These are phyloP conservation scores for Starmerella sp. DNA, from an alignment of 805 yeast genomes.

Conservation along the genomic window DNA sequence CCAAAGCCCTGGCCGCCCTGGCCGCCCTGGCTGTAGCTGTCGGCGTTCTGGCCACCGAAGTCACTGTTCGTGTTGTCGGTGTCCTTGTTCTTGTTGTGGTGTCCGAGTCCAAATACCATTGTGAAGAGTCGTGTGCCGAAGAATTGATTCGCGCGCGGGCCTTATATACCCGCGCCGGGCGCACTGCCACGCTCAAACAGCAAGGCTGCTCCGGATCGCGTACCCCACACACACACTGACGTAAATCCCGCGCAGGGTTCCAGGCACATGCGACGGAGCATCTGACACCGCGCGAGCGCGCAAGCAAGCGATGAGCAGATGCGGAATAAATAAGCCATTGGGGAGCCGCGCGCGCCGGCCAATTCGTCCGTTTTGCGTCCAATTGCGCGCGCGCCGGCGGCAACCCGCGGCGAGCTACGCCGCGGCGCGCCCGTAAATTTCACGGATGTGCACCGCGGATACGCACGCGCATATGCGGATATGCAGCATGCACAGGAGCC, in stretches of 20 bases:
- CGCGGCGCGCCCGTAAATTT: too few relatives aligned
- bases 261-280: neutral
- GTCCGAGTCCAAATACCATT: slow-evolving; percentile 10
- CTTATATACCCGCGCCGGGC: neutral
- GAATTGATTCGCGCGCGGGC: neutral
- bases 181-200: neutral
- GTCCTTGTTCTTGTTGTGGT: slow-evolving; percentile 2
- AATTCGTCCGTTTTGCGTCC: too few relatives aligned
- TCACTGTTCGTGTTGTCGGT: neutral
- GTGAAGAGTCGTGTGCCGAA: neutral
- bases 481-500: neutral
- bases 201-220: neutral
- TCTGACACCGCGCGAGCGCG: neutral
- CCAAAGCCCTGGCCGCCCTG: neutral
- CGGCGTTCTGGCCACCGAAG: neutral
- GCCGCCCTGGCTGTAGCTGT: neutral
- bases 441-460: too few relatives aligned
- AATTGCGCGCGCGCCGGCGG: too few relatives aligned
- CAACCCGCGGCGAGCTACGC: too few relatives aligned
- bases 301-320: neutral
- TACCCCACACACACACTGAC: slow-evolving; percentile 1
- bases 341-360: too few relatives aligned
- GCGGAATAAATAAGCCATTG: neutral
- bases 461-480: too few relatives aligned
- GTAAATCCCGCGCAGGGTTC: neutral